Evolutionary conservation across 495 filamentous ascomycete species (phyloP), one percentile per base, ranked within the genome.

Genomic region (Daldinia childiae): DNA sequence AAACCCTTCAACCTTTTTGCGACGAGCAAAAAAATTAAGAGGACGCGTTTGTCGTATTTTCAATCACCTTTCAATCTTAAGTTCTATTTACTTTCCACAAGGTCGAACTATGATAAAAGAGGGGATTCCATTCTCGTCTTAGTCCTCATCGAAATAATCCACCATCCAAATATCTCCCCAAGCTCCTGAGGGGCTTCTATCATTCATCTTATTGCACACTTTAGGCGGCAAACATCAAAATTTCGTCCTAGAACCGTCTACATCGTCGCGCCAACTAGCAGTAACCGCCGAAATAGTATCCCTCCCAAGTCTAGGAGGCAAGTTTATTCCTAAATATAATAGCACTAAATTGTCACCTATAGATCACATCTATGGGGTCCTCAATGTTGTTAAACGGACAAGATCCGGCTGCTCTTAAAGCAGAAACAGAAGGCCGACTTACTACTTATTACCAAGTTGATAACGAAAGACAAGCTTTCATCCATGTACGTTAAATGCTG

Each of bases 381-480:
- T 64, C 72, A 62, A 56, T 71, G 51, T 61, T 65, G 62, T 68
- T 71, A 61, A 74, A 71, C 56, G 72, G 72, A 50, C 60, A 66
- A 38, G 72, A 71, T 51, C 36, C 71, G 54, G 6, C 41, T 60
- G 24, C 59, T 66, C 21, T 73, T 45, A 52, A 58, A 36, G 27
- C 66, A 38, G 72, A 74, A 12, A 50, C 60, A 32, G 32, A 54
- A 43, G 58, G 7, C 21, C 67, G 72, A 58, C 72, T 74, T 64
- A 71, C 2, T 51, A 64, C 70, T 64, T 74, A 74, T 65, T 71
- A 48, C 55, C 59, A 64, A 61, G 54, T 74, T 64, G 72, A 74
- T 71, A 74, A 4, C 32, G 72, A 74, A 38, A 68, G 72, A 17
- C 72, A 74, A 30, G 17, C 68, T 32, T 74, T 74, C 68, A 74